Conservation (phyloP, 75 land plant species). For the Pinus tabuliformis region DNA sequence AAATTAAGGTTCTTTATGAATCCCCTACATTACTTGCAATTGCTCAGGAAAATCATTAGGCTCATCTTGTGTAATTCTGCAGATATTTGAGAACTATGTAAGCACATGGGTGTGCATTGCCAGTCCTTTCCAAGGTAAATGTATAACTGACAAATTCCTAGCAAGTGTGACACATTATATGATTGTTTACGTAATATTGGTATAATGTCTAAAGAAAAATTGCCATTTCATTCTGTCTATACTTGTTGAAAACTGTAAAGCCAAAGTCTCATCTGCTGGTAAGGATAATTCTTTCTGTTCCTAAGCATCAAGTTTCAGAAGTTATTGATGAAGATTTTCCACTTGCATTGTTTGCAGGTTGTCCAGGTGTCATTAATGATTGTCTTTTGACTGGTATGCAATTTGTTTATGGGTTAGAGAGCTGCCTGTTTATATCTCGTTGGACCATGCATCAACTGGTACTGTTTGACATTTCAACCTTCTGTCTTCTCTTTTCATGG, state of each 20-base stretch:
- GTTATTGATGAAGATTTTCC: neutral
- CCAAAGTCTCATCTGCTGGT: neutral
- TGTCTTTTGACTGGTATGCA: constrained; percentile 88
- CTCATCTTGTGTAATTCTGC: constrained; percentile 10
- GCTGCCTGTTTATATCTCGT: constrained; percentile 84
- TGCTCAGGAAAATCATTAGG: neutral
- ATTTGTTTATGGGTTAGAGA: constrained; percentile 86
- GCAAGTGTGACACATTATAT: neutral
- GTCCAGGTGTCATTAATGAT: constrained; percentile 91
- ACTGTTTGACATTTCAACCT: constrained; percentile 8
- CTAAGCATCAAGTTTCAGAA: neutral
- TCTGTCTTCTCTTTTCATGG: neutral
- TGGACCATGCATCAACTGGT: constrained; percentile 98
- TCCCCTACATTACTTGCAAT: neutral
- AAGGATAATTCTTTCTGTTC: neutral
- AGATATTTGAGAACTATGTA: constrained; percentile 81
- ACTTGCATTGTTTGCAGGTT: constrained; percentile 59
- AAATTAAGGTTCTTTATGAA: neutral
- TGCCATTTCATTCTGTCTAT: neutral
- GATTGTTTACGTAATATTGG: too few species aligned
- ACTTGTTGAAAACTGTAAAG: neutral
- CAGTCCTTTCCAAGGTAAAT: constrained; percentile 85
- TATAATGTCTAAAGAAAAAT: neutral
- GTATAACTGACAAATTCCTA: neutral
- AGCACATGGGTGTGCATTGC: constrained; percentile 83